These are phyloP conservation scores for Cicer judaicum DNA, from an alignment of 306 rosid genomes.

Conservation along the genomic window DNA sequence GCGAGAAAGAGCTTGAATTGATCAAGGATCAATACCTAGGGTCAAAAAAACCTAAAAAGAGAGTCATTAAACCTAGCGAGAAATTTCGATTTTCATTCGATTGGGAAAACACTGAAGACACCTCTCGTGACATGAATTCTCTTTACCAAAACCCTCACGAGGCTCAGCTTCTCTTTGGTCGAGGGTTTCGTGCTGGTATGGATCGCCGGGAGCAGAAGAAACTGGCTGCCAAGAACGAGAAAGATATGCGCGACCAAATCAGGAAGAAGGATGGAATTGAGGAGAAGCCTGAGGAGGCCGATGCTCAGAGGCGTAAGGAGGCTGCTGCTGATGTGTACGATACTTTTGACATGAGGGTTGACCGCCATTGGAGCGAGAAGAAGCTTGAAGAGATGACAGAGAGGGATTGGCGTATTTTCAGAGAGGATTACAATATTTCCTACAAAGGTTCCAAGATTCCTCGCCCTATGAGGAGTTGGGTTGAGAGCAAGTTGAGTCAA, in stretches of 20 bases:
- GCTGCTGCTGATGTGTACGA: conserved; percentile 82
- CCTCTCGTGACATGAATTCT: conserved; percentile 81
- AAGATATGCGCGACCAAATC: conserved; percentile 76
- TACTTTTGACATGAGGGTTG: conserved; percentile 85
- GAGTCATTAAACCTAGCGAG: conserved; percentile 92
- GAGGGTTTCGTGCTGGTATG: conserved; percentile 92
- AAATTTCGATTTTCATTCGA: conserved; percentile 89
- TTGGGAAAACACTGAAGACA: conserved; percentile 94
- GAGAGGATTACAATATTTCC: conserved; percentile 85
- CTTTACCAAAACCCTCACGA: conserved; percentile 92
- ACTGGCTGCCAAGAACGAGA: conserved; percentile 88
- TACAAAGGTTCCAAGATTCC: conserved; percentile 88
- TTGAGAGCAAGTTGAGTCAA: conserved; percentile 66
- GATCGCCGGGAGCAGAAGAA: conserved; percentile 94
- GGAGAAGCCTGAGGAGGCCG: conserved; percentile 90
- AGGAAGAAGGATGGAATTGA: conserved; percentile 74
- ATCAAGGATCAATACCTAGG: conserved; percentile 91
- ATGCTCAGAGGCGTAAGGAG: conserved; percentile 80
- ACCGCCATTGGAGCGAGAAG: conserved; percentile 92
- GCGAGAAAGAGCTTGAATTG: conserved; percentile 72
- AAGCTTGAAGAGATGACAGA: conserved; percentile 89
- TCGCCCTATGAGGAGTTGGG: conserved; percentile 84
- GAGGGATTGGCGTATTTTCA: conserved; percentile 88
- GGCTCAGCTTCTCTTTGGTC: conserved; percentile 82
- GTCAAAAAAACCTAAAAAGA: conserved; percentile 85